Conservation (phyloP, 2,329 filamentous ascomycete genomes). For the Nannizziopsis arthrosporioides region DNA sequence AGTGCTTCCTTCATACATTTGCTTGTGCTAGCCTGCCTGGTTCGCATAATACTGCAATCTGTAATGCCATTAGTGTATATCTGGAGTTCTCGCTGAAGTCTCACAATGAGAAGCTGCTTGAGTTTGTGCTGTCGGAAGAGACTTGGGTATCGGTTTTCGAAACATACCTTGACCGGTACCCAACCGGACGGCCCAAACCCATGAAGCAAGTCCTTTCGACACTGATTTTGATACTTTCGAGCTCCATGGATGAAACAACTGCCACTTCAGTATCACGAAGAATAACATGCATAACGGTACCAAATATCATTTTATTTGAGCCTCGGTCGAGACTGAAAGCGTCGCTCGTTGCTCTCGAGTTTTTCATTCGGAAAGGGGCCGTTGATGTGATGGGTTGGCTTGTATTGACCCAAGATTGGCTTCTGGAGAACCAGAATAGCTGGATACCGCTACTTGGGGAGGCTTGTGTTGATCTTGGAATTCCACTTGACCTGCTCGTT, state of each 20-base stretch:
- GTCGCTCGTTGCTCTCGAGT: conserved; percentile 28
- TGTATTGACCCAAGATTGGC: conserved; percentile 24
- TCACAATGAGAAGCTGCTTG: conserved; percentile 21
- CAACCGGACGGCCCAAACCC: conserved; percentile 34
- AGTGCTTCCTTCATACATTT: conserved; percentile 33
- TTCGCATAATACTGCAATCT: conserved; percentile 32
- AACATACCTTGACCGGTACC: conserved; percentile 31
- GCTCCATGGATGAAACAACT: conserved; percentile 19
- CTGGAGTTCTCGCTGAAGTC: conserved; percentile 30
- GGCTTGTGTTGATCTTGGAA: conserved; percentile 23
- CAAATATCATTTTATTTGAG: conserved; percentile 30
- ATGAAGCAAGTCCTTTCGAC: conserved; percentile 35
- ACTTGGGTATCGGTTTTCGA: conserved; percentile 34
- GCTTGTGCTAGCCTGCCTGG: conserved; percentile 28
- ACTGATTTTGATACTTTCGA: conserved; percentile 27
- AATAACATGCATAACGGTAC: conserved; percentile 23
- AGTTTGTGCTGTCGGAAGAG: conserved; percentile 25
- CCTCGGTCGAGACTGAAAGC: conserved; percentile 30
- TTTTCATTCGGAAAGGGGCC: conserved; percentile 29
- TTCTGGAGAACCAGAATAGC: conserved; percentile 21
- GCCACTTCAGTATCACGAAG: conserved; percentile 18
- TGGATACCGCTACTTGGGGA: conserved; percentile 27
- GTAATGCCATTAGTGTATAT: conserved; percentile 36
- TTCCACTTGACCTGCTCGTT: conserved; percentile 18
- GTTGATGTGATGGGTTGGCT: conserved; percentile 25